Base-by-base conservation (phyloP, 2,329 filamentous ascomycete species). In the Knoxdaviesia proteae region DNA sequence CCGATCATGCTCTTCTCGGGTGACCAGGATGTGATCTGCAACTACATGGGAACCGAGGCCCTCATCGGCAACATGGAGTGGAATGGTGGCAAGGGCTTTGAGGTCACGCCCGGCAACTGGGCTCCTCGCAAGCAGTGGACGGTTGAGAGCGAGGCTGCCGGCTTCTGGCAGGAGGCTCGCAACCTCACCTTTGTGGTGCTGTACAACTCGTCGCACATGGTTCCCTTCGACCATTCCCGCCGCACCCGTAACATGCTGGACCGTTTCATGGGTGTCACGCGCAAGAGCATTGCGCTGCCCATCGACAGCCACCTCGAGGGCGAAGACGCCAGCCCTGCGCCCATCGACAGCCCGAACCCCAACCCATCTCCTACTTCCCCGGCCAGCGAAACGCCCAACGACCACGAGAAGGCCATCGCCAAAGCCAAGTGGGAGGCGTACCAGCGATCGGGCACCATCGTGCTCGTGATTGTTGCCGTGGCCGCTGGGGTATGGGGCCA, bases 201-300 rank as follows among this genome's bases (percentile, higher is more conserved):
- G 61, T 84, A 93, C 65, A 93, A 98, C 58, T 77, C 84, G 10
- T 93, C 83, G 41, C 90, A 98, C 60, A 98, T 98, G 90, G 90
- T 98, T 1, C 92, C 90, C 1, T 96, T 90, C 54, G 88, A 98
- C 59, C 82, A 81, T 52, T 79, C 88, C 1, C 77, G 84, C 40
- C 79, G 86, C 47, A 81, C 78, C 20, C 75, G 88, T 47, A 90
- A 96, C 57, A 98, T 98, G 90, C 75, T 98, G 10, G 88, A 98
- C 59, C 81, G 90, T 36, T 94, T 98, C 62, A 84, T 96, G 71
- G 74, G 76, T 40, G 84, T 98, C 36, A 86, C 96, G 55, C 92
- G 96, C 49, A 80, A 74, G 51, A 80, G 73, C 53, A 92, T 94
- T 49, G 87, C 84, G 41, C 63, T 65, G 42, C 84, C 86, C 0